These are phyloP conservation scores for Panicum virgatum DNA, from an alignment of 202 grass and related monocot genomes.

Conservation along the genomic window DNA sequence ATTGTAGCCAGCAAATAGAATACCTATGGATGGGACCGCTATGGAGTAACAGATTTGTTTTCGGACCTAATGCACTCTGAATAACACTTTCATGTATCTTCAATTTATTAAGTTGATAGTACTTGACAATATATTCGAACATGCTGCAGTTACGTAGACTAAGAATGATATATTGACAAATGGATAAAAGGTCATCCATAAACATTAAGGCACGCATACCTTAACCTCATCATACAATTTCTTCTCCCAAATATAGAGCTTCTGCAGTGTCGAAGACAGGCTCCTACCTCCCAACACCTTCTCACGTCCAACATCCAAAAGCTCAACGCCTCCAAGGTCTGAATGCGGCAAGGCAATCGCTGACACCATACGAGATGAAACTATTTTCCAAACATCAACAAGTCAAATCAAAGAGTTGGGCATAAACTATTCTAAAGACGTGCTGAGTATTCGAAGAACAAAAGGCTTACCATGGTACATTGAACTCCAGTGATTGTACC, in stretches of 20 bases:
- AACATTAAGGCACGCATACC: conserved; percentile 43
- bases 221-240: conserved; percentile 92
- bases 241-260: conserved; percentile 96
- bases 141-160: background rate
- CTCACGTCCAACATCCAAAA: conserved; percentile 50
- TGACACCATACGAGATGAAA: conserved; percentile 75
- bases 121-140: background rate
- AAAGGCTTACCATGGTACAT: conserved; percentile 68
- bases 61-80: background rate
- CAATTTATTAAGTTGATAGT: background rate
- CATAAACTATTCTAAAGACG: conserved; percentile 7
- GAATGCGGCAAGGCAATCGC: conserved; percentile 48
- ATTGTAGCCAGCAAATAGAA: no score
- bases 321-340: conserved; percentile 15
- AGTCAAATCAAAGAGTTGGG: conserved; percentile 18
- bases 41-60: background rate
- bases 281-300: conserved; percentile 44
- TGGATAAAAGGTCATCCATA: background rate
- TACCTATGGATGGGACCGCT: background rate
- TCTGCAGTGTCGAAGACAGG: conserved; percentile 72
- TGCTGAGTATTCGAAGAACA: background rate
- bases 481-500: conserved; percentile 52
- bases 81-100: background rate
- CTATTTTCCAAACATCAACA: conserved; percentile 37
- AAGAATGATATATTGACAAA: background rate